Evolutionary conservation across 768 basidiomycete genomes (phyloP).

Genomic region (Trametes cubensis): DNA sequence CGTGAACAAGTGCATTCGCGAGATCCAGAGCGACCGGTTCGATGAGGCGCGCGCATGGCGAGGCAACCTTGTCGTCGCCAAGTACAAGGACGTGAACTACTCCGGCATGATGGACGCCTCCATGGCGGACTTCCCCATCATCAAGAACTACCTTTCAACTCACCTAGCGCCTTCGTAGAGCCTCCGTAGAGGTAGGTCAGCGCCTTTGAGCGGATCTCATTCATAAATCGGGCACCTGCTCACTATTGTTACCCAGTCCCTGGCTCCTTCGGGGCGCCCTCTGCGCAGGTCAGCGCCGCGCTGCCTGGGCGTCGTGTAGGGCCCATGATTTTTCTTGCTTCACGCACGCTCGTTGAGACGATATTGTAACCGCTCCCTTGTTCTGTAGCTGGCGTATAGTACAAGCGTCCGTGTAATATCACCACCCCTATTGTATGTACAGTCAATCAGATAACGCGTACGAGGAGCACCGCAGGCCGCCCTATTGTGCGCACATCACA

Average conservation of each 20-base stretch:
- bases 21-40: slow-evolving; percentile 68
- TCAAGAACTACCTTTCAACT: slow-evolving; percentile 77
- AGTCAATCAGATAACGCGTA: slow-evolving; percentile 16
- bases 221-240: slow-evolving; percentile 14
- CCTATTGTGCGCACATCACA: slow-evolving; percentile 13
- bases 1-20: slow-evolving; percentile 72
- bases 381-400: slow-evolving; percentile 18
- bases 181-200: slow-evolving; percentile 38
- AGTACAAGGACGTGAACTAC: slow-evolving; percentile 55
- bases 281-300: not conserved
- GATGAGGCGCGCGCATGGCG: slow-evolving; percentile 73
- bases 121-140: slow-evolving; percentile 83
- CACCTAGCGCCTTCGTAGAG: slow-evolving; percentile 53
- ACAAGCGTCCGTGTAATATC: slow-evolving; percentile 15
- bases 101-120: slow-evolving; percentile 66
- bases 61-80: slow-evolving; percentile 78
- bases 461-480: slow-evolving; percentile 1
- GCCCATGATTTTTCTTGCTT: slow-evolving; percentile 2
- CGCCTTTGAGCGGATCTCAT: slow-evolving; percentile 13
- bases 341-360: not conserved
- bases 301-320: not conserved
- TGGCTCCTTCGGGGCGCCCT: slow-evolving; percentile 1
- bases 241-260: slow-evolving; percentile 19
- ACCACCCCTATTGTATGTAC: slow-evolving; percentile 19
- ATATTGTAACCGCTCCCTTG: slow-evolving; percentile 14